Evolutionary conservation across 2,329 filamentous ascomycete genomes (phyloP).

Genomic region (Xylariales sp.): DNA sequence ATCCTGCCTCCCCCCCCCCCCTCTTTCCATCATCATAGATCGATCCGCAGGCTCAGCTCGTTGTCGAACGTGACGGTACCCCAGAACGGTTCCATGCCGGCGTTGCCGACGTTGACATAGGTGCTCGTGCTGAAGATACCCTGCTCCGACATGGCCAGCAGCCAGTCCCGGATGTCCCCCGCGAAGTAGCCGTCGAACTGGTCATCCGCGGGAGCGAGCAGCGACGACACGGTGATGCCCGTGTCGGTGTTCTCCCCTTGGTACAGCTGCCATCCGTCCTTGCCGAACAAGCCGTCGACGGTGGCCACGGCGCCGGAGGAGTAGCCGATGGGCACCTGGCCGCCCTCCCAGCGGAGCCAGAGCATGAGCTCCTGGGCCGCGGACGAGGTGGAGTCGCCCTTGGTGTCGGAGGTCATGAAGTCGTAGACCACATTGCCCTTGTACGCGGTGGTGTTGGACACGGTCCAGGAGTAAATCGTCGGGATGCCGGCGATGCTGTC

Average conservation of each 20-base stretch:
- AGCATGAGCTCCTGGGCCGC: constrained; percentile 38
- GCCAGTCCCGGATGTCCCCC: constrained; percentile 32
- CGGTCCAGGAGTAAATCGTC: constrained; percentile 32
- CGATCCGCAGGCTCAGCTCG: constrained; percentile 14
- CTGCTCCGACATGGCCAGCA: constrained; percentile 29
- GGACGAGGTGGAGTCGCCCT: constrained; percentile 34
- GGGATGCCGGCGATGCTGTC: constrained; percentile 33
- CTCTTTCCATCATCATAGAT: constrained; percentile 12
- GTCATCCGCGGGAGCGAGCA: constrained; percentile 26
- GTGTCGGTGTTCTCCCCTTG: constrained; percentile 35
- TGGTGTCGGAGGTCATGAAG: constrained; percentile 33
- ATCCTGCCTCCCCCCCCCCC: too few relatives aligned
- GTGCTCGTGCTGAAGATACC: constrained; percentile 24
- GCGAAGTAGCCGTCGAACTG: constrained; percentile 31
- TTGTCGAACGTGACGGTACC: constrained; percentile 17
- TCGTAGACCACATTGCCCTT: constrained; percentile 19
- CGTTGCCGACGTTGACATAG: constrained; percentile 39
- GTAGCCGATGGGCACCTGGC: constrained; percentile 39
- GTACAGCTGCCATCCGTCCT: constrained; percentile 34
- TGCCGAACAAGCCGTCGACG: constrained; percentile 28
- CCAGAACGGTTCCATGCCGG: constrained; percentile 23
- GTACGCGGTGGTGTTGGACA: constrained; percentile 33
- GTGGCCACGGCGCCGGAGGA: constrained; percentile 26
- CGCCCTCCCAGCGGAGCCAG: constrained; percentile 38
- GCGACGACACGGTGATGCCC: constrained; percentile 34